Conservation (phyloP, 768 basidiomycete genomes). For the Collybiopsis confluens region DNA sequence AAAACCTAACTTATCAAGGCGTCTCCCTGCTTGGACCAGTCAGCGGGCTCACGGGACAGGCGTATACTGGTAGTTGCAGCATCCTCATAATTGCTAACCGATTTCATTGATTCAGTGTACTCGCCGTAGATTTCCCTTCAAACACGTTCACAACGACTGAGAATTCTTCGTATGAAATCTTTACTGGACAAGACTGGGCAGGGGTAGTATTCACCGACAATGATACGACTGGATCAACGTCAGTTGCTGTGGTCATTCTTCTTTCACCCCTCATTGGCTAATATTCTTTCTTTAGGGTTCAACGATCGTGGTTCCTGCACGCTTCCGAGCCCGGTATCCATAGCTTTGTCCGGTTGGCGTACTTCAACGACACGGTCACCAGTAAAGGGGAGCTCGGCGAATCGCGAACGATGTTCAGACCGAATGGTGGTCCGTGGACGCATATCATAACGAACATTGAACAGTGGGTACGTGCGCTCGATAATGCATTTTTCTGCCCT, state of each 20-base stretch:
- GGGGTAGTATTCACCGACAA: slow-evolving; percentile 24
- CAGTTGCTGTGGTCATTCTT: neutral
- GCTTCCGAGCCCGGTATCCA: slow-evolving; percentile 22
- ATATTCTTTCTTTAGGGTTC: slow-evolving; percentile 9
- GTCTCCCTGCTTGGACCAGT: slow-evolving; percentile 16
- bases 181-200: slow-evolving; percentile 16
- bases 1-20: slow-evolving; percentile 15
- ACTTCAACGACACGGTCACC: slow-evolving; percentile 16
- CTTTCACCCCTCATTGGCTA: neutral
- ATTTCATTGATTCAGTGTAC: neutral
- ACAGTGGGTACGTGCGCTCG: slow-evolving; percentile 17
- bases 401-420: slow-evolving; percentile 26
- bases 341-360: slow-evolving; percentile 20
- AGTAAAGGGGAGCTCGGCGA: slow-evolving; percentile 19
- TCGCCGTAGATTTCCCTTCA: slow-evolving; percentile 18
- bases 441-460: slow-evolving; percentile 21
- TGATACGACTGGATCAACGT: slow-evolving; percentile 11
- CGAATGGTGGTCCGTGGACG: slow-evolving; percentile 20
- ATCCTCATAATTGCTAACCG: neutral
- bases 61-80: slow-evolving; percentile 12
- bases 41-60: slow-evolving; percentile 18
- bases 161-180: slow-evolving; percentile 8
- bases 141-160: slow-evolving; percentile 13
- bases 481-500: neutral
- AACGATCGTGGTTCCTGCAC: slow-evolving; percentile 24